A percentile compares a stretch with the other conserved stretches of the same genome.
Evolutionary conservation across 257 asterid species (phyloP).

Genomic region (Ocimum tenuiflorum): DNA sequence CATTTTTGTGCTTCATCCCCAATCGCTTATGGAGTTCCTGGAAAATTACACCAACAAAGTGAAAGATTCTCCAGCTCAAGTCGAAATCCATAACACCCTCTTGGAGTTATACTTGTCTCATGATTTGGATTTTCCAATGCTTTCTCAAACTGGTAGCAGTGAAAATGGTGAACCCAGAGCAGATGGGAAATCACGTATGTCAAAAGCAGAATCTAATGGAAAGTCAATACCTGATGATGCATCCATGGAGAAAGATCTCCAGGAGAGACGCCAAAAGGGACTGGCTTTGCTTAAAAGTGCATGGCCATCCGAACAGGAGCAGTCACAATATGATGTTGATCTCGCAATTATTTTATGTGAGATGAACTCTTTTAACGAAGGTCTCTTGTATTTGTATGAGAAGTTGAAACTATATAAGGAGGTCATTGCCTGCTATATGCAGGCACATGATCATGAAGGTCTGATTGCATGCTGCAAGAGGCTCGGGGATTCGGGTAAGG

Average conservation of each 20-base stretch:
- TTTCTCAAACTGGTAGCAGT: conserved; percentile 40
- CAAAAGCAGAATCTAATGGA: conserved; percentile 44
- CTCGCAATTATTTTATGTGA: conserved; percentile 86
- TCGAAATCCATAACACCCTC: conserved; percentile 83
- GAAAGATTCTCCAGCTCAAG: conserved; percentile 96
- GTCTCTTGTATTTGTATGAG: conserved; percentile 77
- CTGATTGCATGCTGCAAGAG: conserved; percentile 96
- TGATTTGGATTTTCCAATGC: conserved; percentile 72
- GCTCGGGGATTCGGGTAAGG: conserved; percentile 79
- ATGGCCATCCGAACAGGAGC: conserved; percentile 90
- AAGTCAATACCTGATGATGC: conserved; percentile 20
- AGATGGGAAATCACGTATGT: conserved; percentile 23
- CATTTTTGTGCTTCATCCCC: conserved; percentile 73
- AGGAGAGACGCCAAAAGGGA: conserved; percentile 68
- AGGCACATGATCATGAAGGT: conserved; percentile 87
- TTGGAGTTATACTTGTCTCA: conserved; percentile 76
- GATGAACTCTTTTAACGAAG: conserved; percentile 72
- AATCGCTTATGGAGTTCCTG: conserved; percentile 86
- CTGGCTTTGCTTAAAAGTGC: conserved; percentile 70
- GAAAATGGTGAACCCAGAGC: conserved; percentile 34
- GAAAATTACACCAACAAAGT: conserved; percentile 70
- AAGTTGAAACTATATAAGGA: conserved; percentile 91
- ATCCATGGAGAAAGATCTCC: conserved; percentile 48
- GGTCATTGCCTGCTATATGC: conserved; percentile 95
- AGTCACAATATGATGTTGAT: conserved; percentile 83